Evolutionary conservation across 1,284 basidiomycete genomes (phyloP).

Genomic region (Polyporus tsugae): DNA sequence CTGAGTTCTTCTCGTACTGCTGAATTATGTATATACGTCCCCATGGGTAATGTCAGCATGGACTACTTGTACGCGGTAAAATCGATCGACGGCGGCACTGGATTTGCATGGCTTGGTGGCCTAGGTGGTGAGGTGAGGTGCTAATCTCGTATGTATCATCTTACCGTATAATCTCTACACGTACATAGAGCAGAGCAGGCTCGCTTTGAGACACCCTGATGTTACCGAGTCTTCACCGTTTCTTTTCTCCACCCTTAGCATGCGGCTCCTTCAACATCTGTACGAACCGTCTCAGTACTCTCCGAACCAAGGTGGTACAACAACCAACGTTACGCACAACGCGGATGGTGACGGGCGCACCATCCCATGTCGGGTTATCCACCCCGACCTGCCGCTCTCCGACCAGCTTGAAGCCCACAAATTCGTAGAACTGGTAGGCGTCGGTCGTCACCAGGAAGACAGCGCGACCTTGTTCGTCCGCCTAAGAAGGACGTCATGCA

Average conservation of each 20-base stretch:
- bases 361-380: constrained; percentile 17
- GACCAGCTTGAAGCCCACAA: constrained; percentile 11
- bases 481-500: neutral
- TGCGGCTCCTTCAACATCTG: neutral
- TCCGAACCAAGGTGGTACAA: neutral
- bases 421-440: constrained; percentile 19
- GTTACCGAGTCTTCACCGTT: neutral
- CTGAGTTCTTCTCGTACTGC: constrained; percentile 29
- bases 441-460: constrained; percentile 13
- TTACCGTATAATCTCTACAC: neutral
- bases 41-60: neutral
- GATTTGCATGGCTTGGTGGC: neutral
- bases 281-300: neutral
- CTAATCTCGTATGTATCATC: neutral
- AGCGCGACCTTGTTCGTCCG: constrained; percentile 10
- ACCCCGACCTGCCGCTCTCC: constrained; percentile 5
- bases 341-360: constrained; percentile 7
- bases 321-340: constrained; percentile 1
- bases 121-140: neutral
- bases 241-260: neutral
- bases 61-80: neutral
- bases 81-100: neutral
- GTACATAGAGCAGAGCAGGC: neutral
- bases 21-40: constrained; percentile 14
- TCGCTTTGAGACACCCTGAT: neutral